Evolutionary conservation across 768 basidiomycete genomes (phyloP).

Genomic region (Clavaria fumosa): DNA sequence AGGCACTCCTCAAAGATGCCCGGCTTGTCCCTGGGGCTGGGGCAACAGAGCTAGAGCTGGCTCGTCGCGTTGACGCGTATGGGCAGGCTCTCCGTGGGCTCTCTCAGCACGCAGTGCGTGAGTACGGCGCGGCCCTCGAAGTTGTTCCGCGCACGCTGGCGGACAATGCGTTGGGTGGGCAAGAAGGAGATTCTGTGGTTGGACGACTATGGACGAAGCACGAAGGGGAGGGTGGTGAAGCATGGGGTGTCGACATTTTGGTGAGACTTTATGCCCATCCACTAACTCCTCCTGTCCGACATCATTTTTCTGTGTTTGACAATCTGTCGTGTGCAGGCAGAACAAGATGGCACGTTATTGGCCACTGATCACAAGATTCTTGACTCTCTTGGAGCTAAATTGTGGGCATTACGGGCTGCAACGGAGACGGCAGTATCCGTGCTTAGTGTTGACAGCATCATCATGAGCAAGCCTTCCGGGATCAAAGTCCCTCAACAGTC

Average conservation of each 20-base stretch:
- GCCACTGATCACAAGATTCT: conserved; percentile 52
- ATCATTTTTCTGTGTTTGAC: background rate
- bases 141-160: conserved; percentile 86
- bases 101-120: conserved; percentile 84
- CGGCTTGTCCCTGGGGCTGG: conserved; percentile 90
- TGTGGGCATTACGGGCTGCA: conserved; percentile 82
- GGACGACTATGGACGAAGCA: conserved; percentile 85
- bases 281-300: too few relatives aligned
- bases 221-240: conserved; percentile 53
- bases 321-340: conserved; percentile 30
- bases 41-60: conserved; percentile 88
- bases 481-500: conserved; percentile 80
- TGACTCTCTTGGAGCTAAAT: conserved; percentile 80
- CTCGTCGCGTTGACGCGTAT: conserved; percentile 66
- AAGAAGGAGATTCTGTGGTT: conserved; percentile 85
- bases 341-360: conserved; percentile 62
- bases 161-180: conserved; percentile 87
- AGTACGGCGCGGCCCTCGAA: conserved; percentile 80
- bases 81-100: conserved; percentile 83
- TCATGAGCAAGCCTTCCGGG: conserved; percentile 90
- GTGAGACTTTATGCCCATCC: too few relatives aligned
- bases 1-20: conserved; percentile 78
- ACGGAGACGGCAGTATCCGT: conserved; percentile 86
- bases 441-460: conserved; percentile 92
- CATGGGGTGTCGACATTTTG: conserved; percentile 84